phyloP scores from a whole-genome alignment of 495 filamentous ascomycete genomes.

The Trichoderma erinaceum region DNA sequence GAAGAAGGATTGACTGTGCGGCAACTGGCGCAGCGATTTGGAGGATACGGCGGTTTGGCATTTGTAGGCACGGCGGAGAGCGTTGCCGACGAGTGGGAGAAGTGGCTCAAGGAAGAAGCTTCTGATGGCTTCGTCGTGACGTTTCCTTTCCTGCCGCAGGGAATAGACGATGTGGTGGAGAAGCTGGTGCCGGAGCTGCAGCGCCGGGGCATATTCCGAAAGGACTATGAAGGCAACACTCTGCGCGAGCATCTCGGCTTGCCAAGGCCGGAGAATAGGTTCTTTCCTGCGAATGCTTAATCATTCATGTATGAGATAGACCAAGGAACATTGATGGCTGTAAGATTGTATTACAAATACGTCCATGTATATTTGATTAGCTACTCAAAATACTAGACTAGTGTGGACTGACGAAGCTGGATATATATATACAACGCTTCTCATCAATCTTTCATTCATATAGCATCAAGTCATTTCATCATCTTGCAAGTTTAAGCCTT shows the following conservation, averaged over 20 bases:
- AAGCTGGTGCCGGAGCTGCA: constrained; percentile 47
- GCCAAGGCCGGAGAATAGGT: constrained; percentile 44
- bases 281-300: constrained; percentile 29
- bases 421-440: constrained; percentile 4
- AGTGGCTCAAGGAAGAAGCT: constrained; percentile 41
- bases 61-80: constrained; percentile 46
- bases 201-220: constrained; percentile 43
- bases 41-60: constrained; percentile 45
- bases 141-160: constrained; percentile 47
- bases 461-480: not conserved
- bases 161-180: constrained; percentile 45
- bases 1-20: constrained; percentile 42
- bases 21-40: constrained; percentile 46
- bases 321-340: too few relatives aligned
- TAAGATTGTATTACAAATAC: too few relatives aligned
- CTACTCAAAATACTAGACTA: not conserved
- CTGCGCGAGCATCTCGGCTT: constrained; percentile 49
- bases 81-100: constrained; percentile 45
- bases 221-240: constrained; percentile 37
- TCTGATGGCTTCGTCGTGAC: constrained; percentile 44
- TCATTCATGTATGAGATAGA: too few relatives aligned
- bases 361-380: not conserved
- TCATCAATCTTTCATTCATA: not conserved
- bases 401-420: not conserved
- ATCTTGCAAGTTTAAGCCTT: not conserved